Conservation (phyloP, 208 protist species). For the Leishmania martiniquensis region DNA sequence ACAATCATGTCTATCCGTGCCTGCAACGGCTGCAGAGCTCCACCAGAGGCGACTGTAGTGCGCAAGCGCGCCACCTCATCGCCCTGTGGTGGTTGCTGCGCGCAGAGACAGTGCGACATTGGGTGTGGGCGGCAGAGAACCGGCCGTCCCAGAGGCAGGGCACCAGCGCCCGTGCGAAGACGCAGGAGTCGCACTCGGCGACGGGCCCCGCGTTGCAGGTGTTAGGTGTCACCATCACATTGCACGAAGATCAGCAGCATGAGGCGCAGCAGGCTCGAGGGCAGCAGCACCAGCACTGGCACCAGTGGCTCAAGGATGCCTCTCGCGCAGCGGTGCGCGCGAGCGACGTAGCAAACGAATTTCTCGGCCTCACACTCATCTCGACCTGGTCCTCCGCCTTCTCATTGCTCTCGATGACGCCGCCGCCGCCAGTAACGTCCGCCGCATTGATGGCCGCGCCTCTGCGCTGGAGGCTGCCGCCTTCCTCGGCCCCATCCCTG, state of each 20-base stretch:
- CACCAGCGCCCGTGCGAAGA: neutral
- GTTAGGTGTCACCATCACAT: slow-evolving; percentile 2
- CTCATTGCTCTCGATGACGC: neutral
- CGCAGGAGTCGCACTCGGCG: neutral
- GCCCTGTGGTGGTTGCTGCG: slow-evolving; percentile 57
- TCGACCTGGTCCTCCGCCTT: neutral
- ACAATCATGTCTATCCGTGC: slow-evolving; percentile 17
- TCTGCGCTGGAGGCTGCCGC: slow-evolving; percentile 24
- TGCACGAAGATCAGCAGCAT: neutral
- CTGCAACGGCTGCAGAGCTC: slow-evolving; percentile 32
- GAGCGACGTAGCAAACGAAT: slow-evolving; percentile 56
- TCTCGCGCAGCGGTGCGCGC: slow-evolving; percentile 32
- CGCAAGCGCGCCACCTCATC: slow-evolving; percentile 45
- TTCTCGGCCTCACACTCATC: slow-evolving; percentile 37
- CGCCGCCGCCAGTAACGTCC: neutral
- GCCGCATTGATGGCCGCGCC: neutral
- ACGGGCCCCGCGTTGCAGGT: neutral
- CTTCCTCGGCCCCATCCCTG: neutral
- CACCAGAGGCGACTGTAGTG: slow-evolving; percentile 41
- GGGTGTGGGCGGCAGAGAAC: neutral
- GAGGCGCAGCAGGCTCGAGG: neutral
- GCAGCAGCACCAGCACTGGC: slow-evolving; percentile 18
- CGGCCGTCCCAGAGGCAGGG: neutral
- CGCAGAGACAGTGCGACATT: slow-evolving; percentile 40
- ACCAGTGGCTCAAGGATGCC: slow-evolving; percentile 38